These are phyloP conservation scores for Petunia hybrid DNA, from an alignment of 305 asterid genomes.

Conservation along the genomic window DNA sequence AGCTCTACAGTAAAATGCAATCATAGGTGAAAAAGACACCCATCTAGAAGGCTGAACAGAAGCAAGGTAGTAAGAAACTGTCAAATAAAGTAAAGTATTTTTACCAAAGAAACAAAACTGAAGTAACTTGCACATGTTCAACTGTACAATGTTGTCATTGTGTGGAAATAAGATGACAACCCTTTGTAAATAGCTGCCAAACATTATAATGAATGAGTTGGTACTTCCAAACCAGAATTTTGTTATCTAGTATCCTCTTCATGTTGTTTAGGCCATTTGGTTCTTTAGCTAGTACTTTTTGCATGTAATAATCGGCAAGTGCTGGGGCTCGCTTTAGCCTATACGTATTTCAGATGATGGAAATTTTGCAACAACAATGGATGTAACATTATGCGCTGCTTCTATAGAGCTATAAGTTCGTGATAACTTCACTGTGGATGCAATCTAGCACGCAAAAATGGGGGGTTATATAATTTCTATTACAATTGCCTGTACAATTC, in stretches of 20 bases:
- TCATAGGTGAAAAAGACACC: constrained; percentile 44
- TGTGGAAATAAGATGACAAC: neutral
- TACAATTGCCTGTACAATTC: constrained; percentile 22
- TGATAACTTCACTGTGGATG: no score
- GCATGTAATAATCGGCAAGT: neutral
- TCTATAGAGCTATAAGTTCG: neutral
- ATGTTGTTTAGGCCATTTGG: neutral
- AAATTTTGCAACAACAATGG: neutral
- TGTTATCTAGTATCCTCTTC: neutral
- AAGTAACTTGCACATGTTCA: neutral
- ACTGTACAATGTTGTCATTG: constrained; percentile 26
- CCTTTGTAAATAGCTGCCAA: neutral
- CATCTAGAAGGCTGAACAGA: constrained; percentile 42
- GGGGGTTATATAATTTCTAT: neutral
- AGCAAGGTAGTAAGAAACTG: constrained; percentile 39
- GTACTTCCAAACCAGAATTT: neutral
- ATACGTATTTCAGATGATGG: neutral
- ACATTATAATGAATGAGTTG: neutral
- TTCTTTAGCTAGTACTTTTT: neutral
- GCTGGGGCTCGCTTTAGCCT: neutral
- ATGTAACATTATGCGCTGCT: neutral
- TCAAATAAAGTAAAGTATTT: constrained; percentile 45
- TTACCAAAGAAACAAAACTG: neutral
- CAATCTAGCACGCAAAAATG: neutral
- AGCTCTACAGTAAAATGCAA: constrained; percentile 31